Base-by-base conservation (phyloP, 306 rosid species). In the Trifolium repens region DNA sequence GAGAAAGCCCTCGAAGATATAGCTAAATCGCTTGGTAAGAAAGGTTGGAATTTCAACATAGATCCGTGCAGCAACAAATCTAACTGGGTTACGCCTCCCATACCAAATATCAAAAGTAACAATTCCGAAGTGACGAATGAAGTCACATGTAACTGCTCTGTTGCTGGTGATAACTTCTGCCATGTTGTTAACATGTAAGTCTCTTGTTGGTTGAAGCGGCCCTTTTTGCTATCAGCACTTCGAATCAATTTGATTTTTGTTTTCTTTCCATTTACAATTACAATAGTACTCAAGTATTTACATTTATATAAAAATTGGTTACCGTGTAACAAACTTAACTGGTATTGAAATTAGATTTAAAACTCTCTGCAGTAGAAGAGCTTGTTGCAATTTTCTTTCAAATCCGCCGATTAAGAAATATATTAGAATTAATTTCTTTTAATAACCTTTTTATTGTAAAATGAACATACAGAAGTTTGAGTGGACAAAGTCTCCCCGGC, bases 401-500 rank as follows among this genome's bases (percentile, higher is more conserved):
- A 17, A 17, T 8, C 5, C 17, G 3, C 1, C 2, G 17, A 34
- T 15, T 55, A 22, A 3, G 34, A 54, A 11, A 43, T 22, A 24
- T 9, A 13, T 68, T 68, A 49, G 19, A 69, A 1, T 27, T n/a
- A n/a, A 32, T 2, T n/a, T 5, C 11, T 11, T 52, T 32, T 6
- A 19, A 5, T 16, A 16, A 32, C 13, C 49, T 24, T 55, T 24
- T 52, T 14, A 9, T 60, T 65, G 17, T 53, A 19, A 49, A 58
- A 42, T 50, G 19, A 15, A 10, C n/a, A 17, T 26, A 55, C 78
- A 91, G 91, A 68, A 1, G 15, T 60, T 32, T 84, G 39, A 88
- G 78, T 63, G 5, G 16, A 7, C 91, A 84, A 74, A 75, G 49
- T 70, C 88, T 89, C 8, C 4, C 68, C 0, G 97, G 97, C 24